Base-by-base conservation (phyloP, 2,329 filamentous ascomycete species). In the Magnaporthales sp. region DNA sequence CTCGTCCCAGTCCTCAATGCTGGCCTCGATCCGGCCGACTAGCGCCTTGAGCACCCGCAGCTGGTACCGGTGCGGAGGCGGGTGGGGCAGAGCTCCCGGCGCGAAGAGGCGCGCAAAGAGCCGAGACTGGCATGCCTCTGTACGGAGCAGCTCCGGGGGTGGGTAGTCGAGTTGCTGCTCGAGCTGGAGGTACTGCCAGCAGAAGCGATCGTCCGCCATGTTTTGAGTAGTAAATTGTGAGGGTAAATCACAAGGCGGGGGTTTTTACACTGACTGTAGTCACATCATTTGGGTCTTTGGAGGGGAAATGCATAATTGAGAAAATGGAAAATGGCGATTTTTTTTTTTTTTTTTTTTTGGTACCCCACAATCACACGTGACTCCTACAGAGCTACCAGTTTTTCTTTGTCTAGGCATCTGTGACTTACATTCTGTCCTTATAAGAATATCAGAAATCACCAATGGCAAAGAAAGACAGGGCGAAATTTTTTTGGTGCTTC, bases 1-100 rank as follows among this genome's bases (percentile, higher is more conserved):
- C 82, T 91, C 83, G 71, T 97, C 91, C 77, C 92, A 93, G 75
- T 97, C 88, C 67, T 86, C 82, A 63, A 96, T 92, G 38, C 89
- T 86, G 31, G 82, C 79, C 76, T 97, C 92, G 65, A 97, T 88
- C 67, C 81, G 85, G 8, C 81, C 78, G 13, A 92, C 79, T 38
- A 97, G 81, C 69, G 86, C 80, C 75, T 96, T 97, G 65, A 97
- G 77, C 0, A 92, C 84, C 68, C 87, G 84, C 19, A 90, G 77
- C 70, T 88, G 87, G 74, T 96, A 96, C 65, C 88, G 80, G 24
- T 82, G 79, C 8, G 91, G 89, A 22, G 91, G 90, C 8, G 85
- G 79, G 71, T 85, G 83, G 64, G 79, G 76, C 63, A 87, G 73
- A 0, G 77, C 80, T 58, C 83, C 79, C 19, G 84, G 79, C 61